Evolutionary conservation across 2,329 filamentous ascomycete species (phyloP), one percentile per base, ranked within the genome.

Genomic region (Fusarium camptoceras): DNA sequence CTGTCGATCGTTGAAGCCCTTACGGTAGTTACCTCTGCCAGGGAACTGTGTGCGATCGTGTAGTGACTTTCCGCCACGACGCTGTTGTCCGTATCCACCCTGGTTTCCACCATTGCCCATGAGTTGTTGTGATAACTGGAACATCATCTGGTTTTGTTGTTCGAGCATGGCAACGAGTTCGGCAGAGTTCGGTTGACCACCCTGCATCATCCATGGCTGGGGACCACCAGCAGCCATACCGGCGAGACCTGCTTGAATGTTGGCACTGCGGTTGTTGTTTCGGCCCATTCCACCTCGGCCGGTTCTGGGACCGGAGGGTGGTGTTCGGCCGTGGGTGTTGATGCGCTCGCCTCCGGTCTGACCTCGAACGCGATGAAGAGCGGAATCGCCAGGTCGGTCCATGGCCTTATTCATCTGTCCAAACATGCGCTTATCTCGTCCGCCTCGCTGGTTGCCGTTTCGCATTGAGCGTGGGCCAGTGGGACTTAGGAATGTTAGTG

Each of bases 401-500:
- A 97, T 90, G 16, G 90, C 89, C 76, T 93, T 93, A 77, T 91
- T 90, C 77, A 97, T 88, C 73, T 98, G 94, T 51, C 94, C 93
- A 59, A 98, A 85, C 85, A 98, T 90, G 66, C 93, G 89, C 79
- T 94, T 94, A 63, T 92, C 92, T 72, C 93, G 89, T 57, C 88
- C 86, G 58, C 86, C 84, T 59, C 86, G 81, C 56, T 78, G 77
- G 73, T 83, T 88, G 55, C 88, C 61, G 78, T 92, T 93, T 76
- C 96, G 92, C 94, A 98, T 97, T 34, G 94, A 94, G 79, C 94
- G 96, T 20, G 96, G 96, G 59, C 95, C 96, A 54, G 94, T 98
- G 12, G 96, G 96, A 76, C 95, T 98, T 76, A 9, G 11, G 37
- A 43, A 42, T 59, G 82, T 88, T 80, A 87, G 83, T 77, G 71